phyloP scores from a whole-genome alignment of 495 filamentous ascomycete genomes.

The Annulohypoxylon bovei region DNA sequence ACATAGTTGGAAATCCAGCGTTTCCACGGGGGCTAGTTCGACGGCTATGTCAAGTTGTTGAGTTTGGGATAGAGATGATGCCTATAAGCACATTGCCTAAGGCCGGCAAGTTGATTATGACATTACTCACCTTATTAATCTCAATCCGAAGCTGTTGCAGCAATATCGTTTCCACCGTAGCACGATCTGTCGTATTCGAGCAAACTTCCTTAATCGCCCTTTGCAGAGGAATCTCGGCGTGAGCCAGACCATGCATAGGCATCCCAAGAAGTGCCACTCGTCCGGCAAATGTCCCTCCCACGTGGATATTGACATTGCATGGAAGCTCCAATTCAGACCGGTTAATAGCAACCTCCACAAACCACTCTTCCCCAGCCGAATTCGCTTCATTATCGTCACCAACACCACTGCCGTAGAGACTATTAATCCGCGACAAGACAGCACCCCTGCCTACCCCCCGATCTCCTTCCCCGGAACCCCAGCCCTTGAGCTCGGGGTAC shows the following conservation, averaged over 20 bases:
- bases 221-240: slow-evolving; percentile 36
- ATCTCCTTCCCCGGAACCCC: background rate
- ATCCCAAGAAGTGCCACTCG: slow-evolving; percentile 36
- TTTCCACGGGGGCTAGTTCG: too few relatives aligned
- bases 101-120: background rate
- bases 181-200: background rate
- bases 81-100: too few relatives aligned
- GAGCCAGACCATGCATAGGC: slow-evolving; percentile 32
- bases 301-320: slow-evolving; percentile 44
- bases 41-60: too few relatives aligned
- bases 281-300: slow-evolving; percentile 38
- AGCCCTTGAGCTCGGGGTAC: slow-evolving; percentile 54
- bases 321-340: slow-evolving; percentile 46
- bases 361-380: slow-evolving; percentile 32
- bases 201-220: background rate
- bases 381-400: background rate
- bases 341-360: slow-evolving; percentile 46
- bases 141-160: slow-evolving; percentile 20
- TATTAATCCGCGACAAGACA: slow-evolving; percentile 46
- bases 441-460: background rate
- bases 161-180: slow-evolving; percentile 8
- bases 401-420: slow-evolving; percentile 44
- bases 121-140: slow-evolving; percentile 35
- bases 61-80: too few relatives aligned
- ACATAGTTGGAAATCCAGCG: too few relatives aligned